These are phyloP conservation scores for Aspergillus viridinutans DNA, from an alignment of 2,329 filamentous ascomycete genomes.

Conservation along the genomic window DNA sequence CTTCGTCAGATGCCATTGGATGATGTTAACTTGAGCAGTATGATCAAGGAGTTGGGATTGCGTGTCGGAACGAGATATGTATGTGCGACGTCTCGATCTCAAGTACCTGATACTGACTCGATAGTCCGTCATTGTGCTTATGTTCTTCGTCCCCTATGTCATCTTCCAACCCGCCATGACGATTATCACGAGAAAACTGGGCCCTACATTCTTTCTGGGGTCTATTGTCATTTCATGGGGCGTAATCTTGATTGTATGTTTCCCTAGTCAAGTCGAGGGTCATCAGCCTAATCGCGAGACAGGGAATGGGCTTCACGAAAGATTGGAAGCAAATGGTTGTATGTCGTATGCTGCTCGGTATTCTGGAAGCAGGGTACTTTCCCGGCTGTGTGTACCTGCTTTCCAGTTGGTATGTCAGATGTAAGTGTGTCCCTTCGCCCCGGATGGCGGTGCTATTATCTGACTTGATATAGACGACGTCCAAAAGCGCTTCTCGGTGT, in stretches of 20 bases:
- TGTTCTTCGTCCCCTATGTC: constrained; percentile 32
- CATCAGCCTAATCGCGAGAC: constrained; percentile 1
- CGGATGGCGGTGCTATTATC: neutral
- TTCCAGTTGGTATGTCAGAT: constrained; percentile 65
- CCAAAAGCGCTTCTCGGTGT: constrained; percentile 37
- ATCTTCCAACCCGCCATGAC: constrained; percentile 31
- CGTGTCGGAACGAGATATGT: constrained; percentile 25
- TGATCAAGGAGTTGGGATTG: constrained; percentile 28
- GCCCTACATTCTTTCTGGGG: constrained; percentile 25
- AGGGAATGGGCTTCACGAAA: constrained; percentile 30
- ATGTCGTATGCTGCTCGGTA: constrained; percentile 23
- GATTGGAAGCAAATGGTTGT: constrained; percentile 25
- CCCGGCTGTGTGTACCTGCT: constrained; percentile 67
- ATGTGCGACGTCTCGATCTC: neutral
- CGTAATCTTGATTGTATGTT: constrained; percentile 23
- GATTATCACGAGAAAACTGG: constrained; percentile 27
- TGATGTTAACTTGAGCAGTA: constrained; percentile 65
- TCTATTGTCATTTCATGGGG: constrained; percentile 29
- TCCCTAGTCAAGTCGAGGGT: neutral
- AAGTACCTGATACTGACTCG: neutral
- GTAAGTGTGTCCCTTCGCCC: constrained; percentile 16
- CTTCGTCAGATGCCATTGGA: constrained; percentile 62
- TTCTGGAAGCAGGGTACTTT: constrained; percentile 56
- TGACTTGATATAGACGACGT: constrained; percentile 21
- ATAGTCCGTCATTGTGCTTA: constrained; percentile 29